Conservation (phyloP, 1,284 basidiomycete genomes). For the Malassezia globosa region DNA sequence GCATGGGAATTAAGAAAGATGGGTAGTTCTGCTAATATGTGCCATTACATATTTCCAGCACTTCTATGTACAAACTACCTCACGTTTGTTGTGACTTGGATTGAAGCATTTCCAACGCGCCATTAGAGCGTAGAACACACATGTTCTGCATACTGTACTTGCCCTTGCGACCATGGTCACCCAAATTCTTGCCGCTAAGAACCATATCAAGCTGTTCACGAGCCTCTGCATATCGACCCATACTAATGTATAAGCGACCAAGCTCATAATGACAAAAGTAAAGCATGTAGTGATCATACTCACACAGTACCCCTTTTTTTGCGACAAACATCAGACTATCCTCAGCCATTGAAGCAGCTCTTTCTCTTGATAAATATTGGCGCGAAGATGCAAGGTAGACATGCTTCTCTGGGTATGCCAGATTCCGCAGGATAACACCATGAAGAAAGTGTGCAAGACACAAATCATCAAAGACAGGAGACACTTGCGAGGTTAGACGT, state of each 20-base stretch:
- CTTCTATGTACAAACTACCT: not conserved
- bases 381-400: too few relatives aligned
- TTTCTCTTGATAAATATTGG: not conserved
- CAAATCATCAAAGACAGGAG: slow-evolving; percentile 36
- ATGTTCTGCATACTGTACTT: slow-evolving; percentile 47
- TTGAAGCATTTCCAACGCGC: slow-evolving; percentile 23
- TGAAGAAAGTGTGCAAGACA: slow-evolving; percentile 43
- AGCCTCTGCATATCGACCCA: slow-evolving; percentile 23
- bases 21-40: too few relatives aligned
- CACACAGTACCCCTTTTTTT: slow-evolving; percentile 25
- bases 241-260: slow-evolving; percentile 32
- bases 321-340: slow-evolving; percentile 32
- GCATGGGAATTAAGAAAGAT: too few relatives aligned
- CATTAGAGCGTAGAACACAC: slow-evolving; percentile 39
- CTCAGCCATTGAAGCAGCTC: slow-evolving; percentile 33
- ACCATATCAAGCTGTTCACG: slow-evolving; percentile 34
- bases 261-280: slow-evolving; percentile 47
- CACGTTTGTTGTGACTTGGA: not conserved
- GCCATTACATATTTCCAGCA: not conserved
- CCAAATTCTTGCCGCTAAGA: slow-evolving; percentile 33
- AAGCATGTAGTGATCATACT: slow-evolving; percentile 40
- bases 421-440: slow-evolving; percentile 39
- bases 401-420: slow-evolving; percentile 43
- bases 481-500: slow-evolving; percentile 22
- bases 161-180: slow-evolving; percentile 37